Evolutionary conservation across 257 asterid genomes (phyloP), one percentile per base, ranked within the genome.

Genomic region (Primulina huaijiensis): DNA sequence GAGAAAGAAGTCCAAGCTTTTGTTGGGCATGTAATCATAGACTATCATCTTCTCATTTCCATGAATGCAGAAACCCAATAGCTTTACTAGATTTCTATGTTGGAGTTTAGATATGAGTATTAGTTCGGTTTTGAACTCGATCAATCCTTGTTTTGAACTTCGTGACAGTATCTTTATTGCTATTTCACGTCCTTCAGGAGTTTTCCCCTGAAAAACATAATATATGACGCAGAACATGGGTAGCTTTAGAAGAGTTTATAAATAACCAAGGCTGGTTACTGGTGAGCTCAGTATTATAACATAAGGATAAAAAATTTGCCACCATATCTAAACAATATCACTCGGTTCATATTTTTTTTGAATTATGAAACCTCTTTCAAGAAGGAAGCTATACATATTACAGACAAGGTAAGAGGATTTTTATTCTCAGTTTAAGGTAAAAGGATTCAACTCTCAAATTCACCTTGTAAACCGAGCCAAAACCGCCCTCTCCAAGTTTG

Each of bases 71-170:
- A 77, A 84, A 34, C 87, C 85, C 0, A 78, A 14, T 5, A 85
- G 72, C 57, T 70, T 71, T 3, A 85, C 90, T 4, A 82, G 80
- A 66, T 85, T 80, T 7, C 67, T 65, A 33, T 82, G 87, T 35
- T 85, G 86, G 19, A 85, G 78, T 75, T 85, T 82, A 38, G 80
- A 77, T 17, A 85, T 80, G 7, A 85, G 79, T 16, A 67, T 64
- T 0, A 78, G 34, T 70, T 85, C 87, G 30, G 75, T 80, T 63
- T 85, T 85, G 63, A 85, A 82, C 81, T 85, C 87, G 17, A 34
- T 71, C 21, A 76, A 34, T 43, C 84, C 90, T 62, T 85, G 87
- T 20, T 73, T 77, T 25, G 86, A 80, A 10, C 68, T 60, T 71
- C 30, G 73, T 0, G 84, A 76, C 6, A 85, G 68, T 53, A 82